Percentiles rank a stretch among this genome's conserved stretches.
Evolutionary conservation across 2,329 filamentous ascomycete species (phyloP).

Genomic region (Sporothrix mexicana): DNA sequence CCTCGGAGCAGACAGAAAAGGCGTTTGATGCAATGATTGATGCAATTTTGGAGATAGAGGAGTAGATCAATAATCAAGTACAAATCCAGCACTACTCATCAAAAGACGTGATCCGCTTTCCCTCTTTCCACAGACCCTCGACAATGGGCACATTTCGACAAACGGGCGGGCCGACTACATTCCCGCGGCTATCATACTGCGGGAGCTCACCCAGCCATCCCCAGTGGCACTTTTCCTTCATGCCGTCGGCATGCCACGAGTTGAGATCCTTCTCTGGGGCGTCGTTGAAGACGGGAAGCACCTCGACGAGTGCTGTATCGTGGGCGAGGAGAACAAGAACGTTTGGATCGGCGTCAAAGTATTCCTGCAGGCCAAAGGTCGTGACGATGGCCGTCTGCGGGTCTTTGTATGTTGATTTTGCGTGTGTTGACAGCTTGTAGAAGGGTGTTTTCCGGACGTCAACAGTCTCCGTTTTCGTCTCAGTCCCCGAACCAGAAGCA

Average conservation of each 20-base stretch:
- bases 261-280: not conserved
- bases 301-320: not conserved
- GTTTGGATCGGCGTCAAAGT: constrained; percentile 2
- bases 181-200: not conserved
- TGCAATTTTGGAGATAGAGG: no score
- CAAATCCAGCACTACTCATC: not conserved
- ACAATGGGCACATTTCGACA: not conserved
- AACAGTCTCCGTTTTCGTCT: not conserved
- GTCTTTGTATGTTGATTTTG: constrained; percentile 14
- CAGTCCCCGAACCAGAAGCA: not conserved
- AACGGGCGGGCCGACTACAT: not conserved
- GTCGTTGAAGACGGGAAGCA: not conserved
- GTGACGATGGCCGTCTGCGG: constrained; percentile 11
- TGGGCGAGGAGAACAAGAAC: not conserved
- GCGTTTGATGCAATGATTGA: no score
- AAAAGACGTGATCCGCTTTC: not conserved
- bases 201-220: constrained; percentile 4
- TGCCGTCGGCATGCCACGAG: not conserved
- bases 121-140: not conserved
- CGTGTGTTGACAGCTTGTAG: not conserved
- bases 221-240: constrained; percentile 15
- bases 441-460: not conserved
- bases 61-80: not conserved
- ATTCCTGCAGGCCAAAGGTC: not conserved
- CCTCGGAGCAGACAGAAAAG: no score